Conservation (phyloP, 371 early-diverging fungal genomes). For the Mortierella sp. region DNA sequence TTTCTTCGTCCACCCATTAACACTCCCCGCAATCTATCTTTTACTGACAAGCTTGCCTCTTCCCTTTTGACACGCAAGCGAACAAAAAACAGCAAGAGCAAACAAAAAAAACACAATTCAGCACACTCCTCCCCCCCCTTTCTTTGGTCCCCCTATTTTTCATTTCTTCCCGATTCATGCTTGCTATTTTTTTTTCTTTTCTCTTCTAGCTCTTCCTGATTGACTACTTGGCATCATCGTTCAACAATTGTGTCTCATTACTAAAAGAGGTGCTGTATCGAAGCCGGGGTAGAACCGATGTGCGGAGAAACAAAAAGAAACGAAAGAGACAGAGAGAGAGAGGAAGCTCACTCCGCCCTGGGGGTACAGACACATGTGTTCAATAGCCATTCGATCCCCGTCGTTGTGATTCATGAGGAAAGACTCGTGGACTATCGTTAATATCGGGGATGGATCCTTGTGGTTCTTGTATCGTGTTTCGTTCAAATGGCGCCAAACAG, state of each 20-base stretch:
- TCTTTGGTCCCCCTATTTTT: neutral
- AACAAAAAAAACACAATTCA: neutral
- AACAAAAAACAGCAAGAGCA: neutral
- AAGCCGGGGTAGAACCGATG: neutral
- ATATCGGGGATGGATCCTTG: too few species aligned
- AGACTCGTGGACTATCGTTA: too few species aligned
- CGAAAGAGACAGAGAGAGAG: neutral
- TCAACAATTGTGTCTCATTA: neutral
- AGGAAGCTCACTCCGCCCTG: too few species aligned
- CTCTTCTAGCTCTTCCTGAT: neutral
- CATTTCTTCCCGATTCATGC: slow-evolving; percentile 10
- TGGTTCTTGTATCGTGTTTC: too few species aligned
- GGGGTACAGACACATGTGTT: neutral
- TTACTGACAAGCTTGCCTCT: too few species aligned
- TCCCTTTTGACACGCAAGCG: too few species aligned
- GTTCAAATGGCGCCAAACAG: too few species aligned
- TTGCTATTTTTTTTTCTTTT: neutral
- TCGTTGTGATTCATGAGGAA: too few species aligned
- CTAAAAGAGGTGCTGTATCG: slow-evolving; percentile 3
- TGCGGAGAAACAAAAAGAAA: neutral
- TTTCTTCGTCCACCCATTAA: neutral
- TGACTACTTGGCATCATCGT: neutral
- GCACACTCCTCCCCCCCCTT: neutral
- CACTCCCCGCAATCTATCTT: slow-evolving; percentile 38
- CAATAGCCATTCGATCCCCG: too few species aligned